phyloP scores from a whole-genome alignment of 805 yeast species.

The Cephaloascus albidus region DNA sequence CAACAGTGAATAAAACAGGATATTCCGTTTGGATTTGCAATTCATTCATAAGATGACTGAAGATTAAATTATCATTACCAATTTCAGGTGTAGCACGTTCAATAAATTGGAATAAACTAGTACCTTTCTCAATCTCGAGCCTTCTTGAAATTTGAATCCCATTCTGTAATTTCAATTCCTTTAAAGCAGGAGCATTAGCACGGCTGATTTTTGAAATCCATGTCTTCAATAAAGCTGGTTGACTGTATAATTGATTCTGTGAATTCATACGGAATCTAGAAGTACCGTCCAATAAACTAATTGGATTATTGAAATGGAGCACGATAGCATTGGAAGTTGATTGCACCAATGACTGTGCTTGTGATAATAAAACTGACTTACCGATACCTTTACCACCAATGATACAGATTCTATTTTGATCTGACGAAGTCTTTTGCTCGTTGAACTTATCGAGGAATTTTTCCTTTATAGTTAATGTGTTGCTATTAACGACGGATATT shows the following conservation, averaged over 20 bases:
- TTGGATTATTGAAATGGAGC: conserved; percentile 57
- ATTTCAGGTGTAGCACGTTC: background rate
- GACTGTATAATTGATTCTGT: conserved; percentile 44
- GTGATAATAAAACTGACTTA: conserved; percentile 64
- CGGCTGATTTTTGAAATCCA: conserved; percentile 39
- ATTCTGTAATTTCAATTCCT: conserved; percentile 21
- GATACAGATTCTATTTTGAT: conserved; percentile 41
- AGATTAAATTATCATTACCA: background rate
- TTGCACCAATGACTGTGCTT: conserved; percentile 51
- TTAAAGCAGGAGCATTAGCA: conserved; percentile 23
- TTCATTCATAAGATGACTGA: conserved; percentile 35
- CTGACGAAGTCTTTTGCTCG: conserved; percentile 17
- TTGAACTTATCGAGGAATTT: conserved; percentile 11
- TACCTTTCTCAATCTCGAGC: background rate
- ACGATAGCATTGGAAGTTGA: conserved; percentile 33
- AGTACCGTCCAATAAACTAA: conserved; percentile 59
- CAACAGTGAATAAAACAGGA: conserved; percentile 65
- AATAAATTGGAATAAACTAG: conserved; percentile 6
- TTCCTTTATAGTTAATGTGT: conserved; percentile 29
- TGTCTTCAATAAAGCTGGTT: conserved; percentile 67
- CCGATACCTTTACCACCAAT: conserved; percentile 73
- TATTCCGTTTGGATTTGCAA: conserved; percentile 35
- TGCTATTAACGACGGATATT: conserved; percentile 44
- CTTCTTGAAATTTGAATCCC: conserved; percentile 13
- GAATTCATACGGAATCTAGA: conserved; percentile 55